phyloP scores from a whole-genome alignment of 2,329 filamentous ascomycete species.

The Fusarium luffae region DNA sequence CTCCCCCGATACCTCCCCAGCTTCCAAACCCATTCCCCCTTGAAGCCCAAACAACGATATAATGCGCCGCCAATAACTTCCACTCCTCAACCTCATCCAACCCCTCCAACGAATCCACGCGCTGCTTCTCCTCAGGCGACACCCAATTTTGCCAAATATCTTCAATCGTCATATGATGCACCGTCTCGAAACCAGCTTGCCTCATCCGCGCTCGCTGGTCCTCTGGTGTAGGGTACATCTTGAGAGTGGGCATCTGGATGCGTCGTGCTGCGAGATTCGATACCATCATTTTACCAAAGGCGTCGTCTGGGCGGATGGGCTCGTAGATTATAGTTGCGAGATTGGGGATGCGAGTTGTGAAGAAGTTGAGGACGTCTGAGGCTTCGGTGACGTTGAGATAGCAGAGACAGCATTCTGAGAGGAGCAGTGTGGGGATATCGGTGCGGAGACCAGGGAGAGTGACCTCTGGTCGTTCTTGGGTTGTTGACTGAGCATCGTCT shows the following conservation, averaged over 20 bases:
- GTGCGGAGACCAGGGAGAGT: conserved; percentile 58
- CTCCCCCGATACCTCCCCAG: conserved; percentile 31
- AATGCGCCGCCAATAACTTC: conserved; percentile 86
- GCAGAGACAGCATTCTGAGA: conserved; percentile 96
- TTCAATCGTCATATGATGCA: conserved; percentile 58
- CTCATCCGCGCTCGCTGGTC: conserved; percentile 76
- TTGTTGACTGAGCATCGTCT: neutral
- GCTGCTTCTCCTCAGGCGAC: conserved; percentile 74
- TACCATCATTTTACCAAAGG: conserved; percentile 93
- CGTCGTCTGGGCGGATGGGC: conserved; percentile 82
- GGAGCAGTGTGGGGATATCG: conserved; percentile 79
- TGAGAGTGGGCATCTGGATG: conserved; percentile 86
- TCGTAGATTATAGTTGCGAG: conserved; percentile 83
- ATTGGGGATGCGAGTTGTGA: conserved; percentile 62
- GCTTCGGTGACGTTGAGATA: conserved; percentile 79
- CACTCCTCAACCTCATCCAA: conserved; percentile 97
- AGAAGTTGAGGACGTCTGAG: conserved; percentile 71
- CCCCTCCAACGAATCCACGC: conserved; percentile 83
- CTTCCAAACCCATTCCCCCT: conserved; percentile 51
- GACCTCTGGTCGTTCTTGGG: conserved; percentile 4
- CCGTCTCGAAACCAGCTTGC: conserved; percentile 70
- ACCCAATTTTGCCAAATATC: conserved; percentile 84
- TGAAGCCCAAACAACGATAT: conserved; percentile 91
- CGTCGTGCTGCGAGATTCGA: conserved; percentile 84
- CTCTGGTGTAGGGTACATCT: conserved; percentile 73